A percentile compares a stretch with the other conserved stretches of the same genome.
Evolutionary conservation across 176 grass and related monocot genomes (phyloP).

Genomic region (Puya raimondii): DNA sequence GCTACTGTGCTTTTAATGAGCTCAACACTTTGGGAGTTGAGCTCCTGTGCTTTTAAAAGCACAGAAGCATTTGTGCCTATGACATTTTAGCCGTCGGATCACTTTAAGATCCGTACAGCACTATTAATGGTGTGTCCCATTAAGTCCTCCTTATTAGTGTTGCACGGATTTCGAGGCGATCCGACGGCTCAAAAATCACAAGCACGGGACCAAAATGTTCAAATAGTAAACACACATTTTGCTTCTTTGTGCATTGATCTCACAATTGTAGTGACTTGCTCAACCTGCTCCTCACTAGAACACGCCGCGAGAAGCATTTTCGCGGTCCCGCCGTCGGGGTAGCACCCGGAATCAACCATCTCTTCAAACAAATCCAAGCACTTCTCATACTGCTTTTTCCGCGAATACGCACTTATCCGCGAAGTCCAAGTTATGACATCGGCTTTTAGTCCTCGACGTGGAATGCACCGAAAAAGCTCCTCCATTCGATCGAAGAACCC

Average conservation of each 20-base stretch:
- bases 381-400: slow-evolving; percentile 59
- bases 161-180: neutral
- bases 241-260: slow-evolving; percentile 87
- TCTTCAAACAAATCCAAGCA: slow-evolving; percentile 83
- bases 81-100: no score
- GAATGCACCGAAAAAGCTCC: slow-evolving; percentile 39
- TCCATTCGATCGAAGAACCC: slow-evolving; percentile 81
- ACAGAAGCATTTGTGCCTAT: no score
- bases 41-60: no score
- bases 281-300: slow-evolving; percentile 61
- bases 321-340: slow-evolving; percentile 71
- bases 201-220: neutral
- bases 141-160: no score
- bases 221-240: slow-evolving; percentile 35
- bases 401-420: slow-evolving; percentile 59
- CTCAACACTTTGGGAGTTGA: no score
- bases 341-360: slow-evolving; percentile 86
- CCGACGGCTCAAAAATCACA: neutral
- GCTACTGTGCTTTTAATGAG: no score
- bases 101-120: no score
- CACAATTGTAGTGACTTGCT: slow-evolving; percentile 57
- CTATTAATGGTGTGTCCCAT: no score
- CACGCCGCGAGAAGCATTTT: slow-evolving; percentile 77
- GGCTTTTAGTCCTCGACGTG: slow-evolving; percentile 35
- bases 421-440: slow-evolving; percentile 88